phyloP scores from a whole-genome alignment of 2,329 filamentous ascomycete species.

The Cladosporium sp. region DNA sequence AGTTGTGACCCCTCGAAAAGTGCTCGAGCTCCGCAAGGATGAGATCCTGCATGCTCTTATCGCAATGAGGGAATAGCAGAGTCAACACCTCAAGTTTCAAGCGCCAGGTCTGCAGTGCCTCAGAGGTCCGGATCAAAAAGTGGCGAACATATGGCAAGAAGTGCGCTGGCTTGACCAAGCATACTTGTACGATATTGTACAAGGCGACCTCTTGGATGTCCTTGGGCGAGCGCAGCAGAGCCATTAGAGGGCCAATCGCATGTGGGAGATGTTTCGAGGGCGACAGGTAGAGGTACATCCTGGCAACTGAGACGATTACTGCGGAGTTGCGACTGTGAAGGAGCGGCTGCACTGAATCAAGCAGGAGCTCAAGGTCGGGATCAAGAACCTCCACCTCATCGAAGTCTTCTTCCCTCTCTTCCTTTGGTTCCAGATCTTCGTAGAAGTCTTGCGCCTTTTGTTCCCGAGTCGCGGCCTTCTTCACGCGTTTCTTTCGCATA shows the following conservation, averaged over 20 bases:
- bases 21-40: slow-evolving; percentile 91
- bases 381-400: slow-evolving; percentile 61
- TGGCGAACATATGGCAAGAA: slow-evolving; percentile 86
- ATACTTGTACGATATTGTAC: slow-evolving; percentile 93
- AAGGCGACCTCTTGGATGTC: slow-evolving; percentile 87
- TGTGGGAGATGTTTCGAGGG: slow-evolving; percentile 67
- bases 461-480: slow-evolving; percentile 41
- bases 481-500: slow-evolving; percentile 53
- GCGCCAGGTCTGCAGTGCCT: slow-evolving; percentile 76
- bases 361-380: slow-evolving; percentile 72
- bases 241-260: slow-evolving; percentile 77
- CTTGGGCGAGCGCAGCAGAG: slow-evolving; percentile 73
- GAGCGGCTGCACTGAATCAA: slow-evolving; percentile 75
- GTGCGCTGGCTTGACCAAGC: slow-evolving; percentile 64
- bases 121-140: slow-evolving; percentile 77
- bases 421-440: slow-evolving; percentile 52
- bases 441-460: slow-evolving; percentile 62
- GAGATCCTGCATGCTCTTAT: slow-evolving; percentile 69
- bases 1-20: slow-evolving; percentile 71
- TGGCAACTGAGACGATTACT: slow-evolving; percentile 79
- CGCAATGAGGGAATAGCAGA: slow-evolving; percentile 79
- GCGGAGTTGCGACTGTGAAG: slow-evolving; percentile 89
- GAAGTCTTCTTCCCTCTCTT: slow-evolving; percentile 41
- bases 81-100: slow-evolving; percentile 89
- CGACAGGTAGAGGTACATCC: slow-evolving; percentile 79